Evolutionary conservation across 768 basidiomycete species (phyloP).

Genomic region (Lactifluus pinguis): DNA sequence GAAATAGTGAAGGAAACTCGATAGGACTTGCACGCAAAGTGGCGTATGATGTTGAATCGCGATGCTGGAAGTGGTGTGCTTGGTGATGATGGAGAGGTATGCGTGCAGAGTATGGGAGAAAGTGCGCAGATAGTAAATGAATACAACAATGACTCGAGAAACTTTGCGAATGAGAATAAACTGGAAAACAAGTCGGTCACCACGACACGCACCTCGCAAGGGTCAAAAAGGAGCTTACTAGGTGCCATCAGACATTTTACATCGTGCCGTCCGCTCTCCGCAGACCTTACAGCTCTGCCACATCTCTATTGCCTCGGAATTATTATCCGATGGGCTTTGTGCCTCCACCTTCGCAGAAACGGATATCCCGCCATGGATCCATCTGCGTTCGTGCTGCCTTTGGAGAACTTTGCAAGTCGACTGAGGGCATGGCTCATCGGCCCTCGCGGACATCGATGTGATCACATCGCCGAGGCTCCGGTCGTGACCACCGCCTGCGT

Average conservation of each 20-base stretch:
- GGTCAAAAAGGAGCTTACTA: slow-evolving; percentile 35
- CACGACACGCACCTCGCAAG: slow-evolving; percentile 32
- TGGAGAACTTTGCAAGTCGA: slow-evolving; percentile 25
- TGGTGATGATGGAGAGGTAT: slow-evolving; percentile 14
- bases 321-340: background rate
- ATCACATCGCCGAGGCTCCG: slow-evolving; percentile 38
- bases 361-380: slow-evolving; percentile 14
- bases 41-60: slow-evolving; percentile 32
- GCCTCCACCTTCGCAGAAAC: background rate
- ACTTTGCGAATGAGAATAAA: slow-evolving; percentile 40
- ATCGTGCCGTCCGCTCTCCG: slow-evolving; percentile 27
- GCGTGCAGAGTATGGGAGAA: slow-evolving; percentile 11
- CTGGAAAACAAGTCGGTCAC: slow-evolving; percentile 26
- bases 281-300: slow-evolving; percentile 48
- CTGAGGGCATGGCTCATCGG: slow-evolving; percentile 31
- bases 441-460: slow-evolving; percentile 25
- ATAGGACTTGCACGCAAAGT: slow-evolving; percentile 32
- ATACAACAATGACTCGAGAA: slow-evolving; percentile 19
- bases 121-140: slow-evolving; percentile 27
- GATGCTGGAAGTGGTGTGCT: slow-evolving; percentile 24
- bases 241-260: slow-evolving; percentile 38
- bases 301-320: slow-evolving; percentile 29
- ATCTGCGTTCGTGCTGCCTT: slow-evolving; percentile 14
- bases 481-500: slow-evolving; percentile 24
- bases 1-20: slow-evolving; percentile 40